phyloP scores from a whole-genome alignment of 169 alveolate genomes.

The Plasmodium fragile region DNA sequence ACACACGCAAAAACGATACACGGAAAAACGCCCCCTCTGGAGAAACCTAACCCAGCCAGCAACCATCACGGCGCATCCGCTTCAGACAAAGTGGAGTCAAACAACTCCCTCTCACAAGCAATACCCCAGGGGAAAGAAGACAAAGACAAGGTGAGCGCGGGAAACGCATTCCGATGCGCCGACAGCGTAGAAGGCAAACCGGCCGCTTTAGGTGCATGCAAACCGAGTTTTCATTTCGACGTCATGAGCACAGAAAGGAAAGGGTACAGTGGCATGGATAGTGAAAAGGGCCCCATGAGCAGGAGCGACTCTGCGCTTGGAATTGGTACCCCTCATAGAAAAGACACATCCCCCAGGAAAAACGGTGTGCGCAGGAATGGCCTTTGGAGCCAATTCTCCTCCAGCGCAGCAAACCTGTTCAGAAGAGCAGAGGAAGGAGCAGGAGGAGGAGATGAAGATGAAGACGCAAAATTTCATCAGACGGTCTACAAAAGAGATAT shows the following conservation, averaged over 20 bases:
- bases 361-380: not conserved
- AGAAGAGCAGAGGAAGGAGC: not conserved
- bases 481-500: constrained; percentile 12
- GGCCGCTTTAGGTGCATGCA: not conserved
- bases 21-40: not conserved
- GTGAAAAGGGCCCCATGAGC: not conserved
- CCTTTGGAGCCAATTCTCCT: not conserved
- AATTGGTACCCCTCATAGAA: not conserved
- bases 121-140: not conserved
- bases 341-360: too few species aligned
- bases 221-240: not conserved
- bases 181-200: constrained; percentile 2
- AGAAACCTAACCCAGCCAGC: not conserved
- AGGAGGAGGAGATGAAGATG: not conserved
- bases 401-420: not conserved
- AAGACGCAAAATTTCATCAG: not conserved
- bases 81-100: not conserved
- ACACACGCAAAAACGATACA: not conserved
- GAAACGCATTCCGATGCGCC: not conserved
- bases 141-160: not conserved
- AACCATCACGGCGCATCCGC: not conserved
- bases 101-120: not conserved
- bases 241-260: not conserved
- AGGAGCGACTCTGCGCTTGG: not conserved
- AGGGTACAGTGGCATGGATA: not conserved